Conservation (phyloP, 129 eudicot species). For the Solidago caesia region DNA sequence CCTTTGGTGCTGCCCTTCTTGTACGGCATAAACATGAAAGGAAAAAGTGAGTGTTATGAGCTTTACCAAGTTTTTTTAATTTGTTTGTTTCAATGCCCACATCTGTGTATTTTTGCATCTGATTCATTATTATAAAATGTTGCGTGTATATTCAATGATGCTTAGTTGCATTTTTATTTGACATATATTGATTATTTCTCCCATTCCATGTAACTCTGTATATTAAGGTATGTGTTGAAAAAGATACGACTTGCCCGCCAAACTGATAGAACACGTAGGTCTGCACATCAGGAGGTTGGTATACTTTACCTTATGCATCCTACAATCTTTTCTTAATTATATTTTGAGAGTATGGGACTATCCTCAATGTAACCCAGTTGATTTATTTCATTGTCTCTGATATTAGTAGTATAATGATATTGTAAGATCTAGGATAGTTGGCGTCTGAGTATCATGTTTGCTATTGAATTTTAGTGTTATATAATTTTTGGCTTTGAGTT, state of each 20-base stretch:
- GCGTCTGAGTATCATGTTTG: not conserved
- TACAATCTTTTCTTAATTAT: constrained; percentile 11
- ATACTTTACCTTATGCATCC: constrained; percentile 29
- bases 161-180: constrained; percentile 19
- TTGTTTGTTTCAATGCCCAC: not conserved
- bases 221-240: constrained; percentile 88
- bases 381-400: not conserved
- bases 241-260: constrained; percentile 99
- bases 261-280: constrained; percentile 92
- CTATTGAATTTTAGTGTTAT: constrained; percentile 7
- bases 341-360: constrained; percentile 1
- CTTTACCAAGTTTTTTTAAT: not conserved
- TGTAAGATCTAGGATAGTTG: not conserved
- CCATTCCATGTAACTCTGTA: constrained; percentile 29
- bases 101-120: constrained; percentile 13
- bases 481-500: not conserved
- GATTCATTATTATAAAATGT: constrained; percentile 16
- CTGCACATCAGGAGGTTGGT: constrained; percentile 97
- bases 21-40: constrained; percentile 94
- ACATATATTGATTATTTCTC: constrained; percentile 27
- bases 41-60: constrained; percentile 66
- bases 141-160: constrained; percentile 16
- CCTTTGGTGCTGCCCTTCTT: constrained; percentile 91
- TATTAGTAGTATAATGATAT: not conserved
- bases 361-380: constrained; percentile 22